phyloP scores from a whole-genome alignment of 768 basidiomycete species.

The Phlegmacium glaucopus region DNA sequence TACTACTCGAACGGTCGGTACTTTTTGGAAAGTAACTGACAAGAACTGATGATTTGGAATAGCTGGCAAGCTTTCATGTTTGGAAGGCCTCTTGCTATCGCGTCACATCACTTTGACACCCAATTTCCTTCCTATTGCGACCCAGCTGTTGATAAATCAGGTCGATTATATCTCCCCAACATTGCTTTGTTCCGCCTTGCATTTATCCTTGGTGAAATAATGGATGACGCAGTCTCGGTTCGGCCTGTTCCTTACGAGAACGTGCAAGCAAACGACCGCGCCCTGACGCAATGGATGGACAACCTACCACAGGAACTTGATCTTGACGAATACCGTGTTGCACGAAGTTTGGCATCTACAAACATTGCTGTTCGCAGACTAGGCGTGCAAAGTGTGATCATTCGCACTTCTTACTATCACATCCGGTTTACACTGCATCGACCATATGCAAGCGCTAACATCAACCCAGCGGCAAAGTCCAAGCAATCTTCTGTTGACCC shows the following conservation, averaged over 20 bases:
- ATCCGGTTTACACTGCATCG: constrained; percentile 84
- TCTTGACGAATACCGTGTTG: constrained; percentile 73
- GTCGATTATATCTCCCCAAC: constrained; percentile 69
- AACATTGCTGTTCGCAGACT: constrained; percentile 57
- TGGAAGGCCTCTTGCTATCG: constrained; percentile 71
- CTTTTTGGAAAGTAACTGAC: constrained; percentile 6
- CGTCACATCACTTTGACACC: constrained; percentile 83
- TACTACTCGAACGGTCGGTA: constrained; percentile 70
- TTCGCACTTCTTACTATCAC: constrained; percentile 74
- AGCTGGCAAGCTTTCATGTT: constrained; percentile 91
- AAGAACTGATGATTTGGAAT: constrained; percentile 9
- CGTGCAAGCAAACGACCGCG: constrained; percentile 68
- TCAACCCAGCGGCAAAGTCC: constrained; percentile 20
- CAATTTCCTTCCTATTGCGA: constrained; percentile 70
- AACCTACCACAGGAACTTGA: constrained; percentile 71
- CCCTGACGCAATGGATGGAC: constrained; percentile 72
- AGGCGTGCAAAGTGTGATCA: constrained; percentile 80
- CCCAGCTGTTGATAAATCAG: constrained; percentile 56
- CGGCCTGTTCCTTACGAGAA: constrained; percentile 77
- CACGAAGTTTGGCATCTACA: constrained; percentile 65
- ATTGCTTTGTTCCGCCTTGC: constrained; percentile 75
- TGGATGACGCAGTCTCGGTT: constrained; percentile 80
- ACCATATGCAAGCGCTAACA: constrained; percentile 57
- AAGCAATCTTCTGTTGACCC: constrained; percentile 31
- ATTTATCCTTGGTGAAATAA: constrained; percentile 77